Evolutionary conservation across 495 filamentous ascomycete species (phyloP).

Genomic region (Neurospora sp.): DNA sequence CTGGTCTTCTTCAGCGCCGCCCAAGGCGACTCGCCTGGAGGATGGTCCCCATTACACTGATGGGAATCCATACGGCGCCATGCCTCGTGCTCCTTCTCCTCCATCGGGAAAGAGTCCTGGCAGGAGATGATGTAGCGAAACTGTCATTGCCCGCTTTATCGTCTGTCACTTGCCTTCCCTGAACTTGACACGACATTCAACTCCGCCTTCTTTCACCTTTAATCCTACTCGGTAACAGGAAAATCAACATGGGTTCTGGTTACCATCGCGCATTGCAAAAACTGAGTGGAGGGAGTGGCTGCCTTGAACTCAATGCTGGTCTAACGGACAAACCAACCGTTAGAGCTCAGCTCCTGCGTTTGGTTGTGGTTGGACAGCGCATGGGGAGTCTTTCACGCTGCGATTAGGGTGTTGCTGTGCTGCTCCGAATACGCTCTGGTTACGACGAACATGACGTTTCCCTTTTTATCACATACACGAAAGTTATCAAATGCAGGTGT

Average conservation of each 20-base stretch:
- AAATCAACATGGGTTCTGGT: not conserved
- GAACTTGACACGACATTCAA: not conserved
- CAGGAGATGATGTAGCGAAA: constrained; percentile 21
- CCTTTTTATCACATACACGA: constrained; percentile 1
- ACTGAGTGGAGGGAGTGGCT: not conserved
- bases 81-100: constrained; percentile 24
- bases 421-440: not conserved
- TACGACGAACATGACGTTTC: not conserved
- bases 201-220: constrained; percentile 1
- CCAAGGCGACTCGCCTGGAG: constrained; percentile 22
- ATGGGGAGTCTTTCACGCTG: not conserved
- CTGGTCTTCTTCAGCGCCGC: constrained; percentile 27
- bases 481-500: constrained; percentile 10
- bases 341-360: not conserved
- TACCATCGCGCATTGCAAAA: not conserved
- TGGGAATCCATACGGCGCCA: constrained; percentile 41
- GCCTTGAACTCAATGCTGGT: not conserved
- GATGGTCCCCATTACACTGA: constrained; percentile 40
- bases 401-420: not conserved
- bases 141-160: not conserved
- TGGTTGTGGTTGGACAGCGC: not conserved
- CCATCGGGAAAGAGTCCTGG: constrained; percentile 31
- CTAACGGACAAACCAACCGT: not conserved
- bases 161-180: not conserved
- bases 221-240: not conserved